Evolutionary conservation across 345 rosid genomes (phyloP), one percentile per base, ranked within the genome.

Genomic region (Cochlearia excelsa): DNA sequence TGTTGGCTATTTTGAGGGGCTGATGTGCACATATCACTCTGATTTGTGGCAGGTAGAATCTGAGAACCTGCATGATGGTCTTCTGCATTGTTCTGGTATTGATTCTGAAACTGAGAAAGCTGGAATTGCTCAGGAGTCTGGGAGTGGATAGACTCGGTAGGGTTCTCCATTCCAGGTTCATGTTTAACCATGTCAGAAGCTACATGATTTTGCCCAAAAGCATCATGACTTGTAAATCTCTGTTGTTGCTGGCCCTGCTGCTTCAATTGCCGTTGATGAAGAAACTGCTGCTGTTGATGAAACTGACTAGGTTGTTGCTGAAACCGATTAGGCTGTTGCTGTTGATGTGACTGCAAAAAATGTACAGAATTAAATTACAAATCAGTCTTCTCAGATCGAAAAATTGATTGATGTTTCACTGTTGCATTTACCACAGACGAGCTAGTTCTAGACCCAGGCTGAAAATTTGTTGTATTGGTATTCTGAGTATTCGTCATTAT

Each of bases 221-320:
- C 67, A 74, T 80, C 89, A 53, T 70, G 79, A 39, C 72, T 78
- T 57, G 76, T 56, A 59, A 75, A 44, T 58, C 71, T 80, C 68
- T 81, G 95, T 9, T 81, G 87, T 61, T 75, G 86, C 78, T 75
- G 94, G 71, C 55, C 79, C 75, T 79, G 86, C 74, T 74, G 92
- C 74, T 83, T 82, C 64, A 75, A 82, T 11, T 78, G 75, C 44
- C 75, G 78, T 49, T 72, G 76, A 10, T 72, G 72, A 49, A 66
- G 59, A 61, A 72, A 66, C 42, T 72, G 75, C 51, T 81, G 94
- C 46, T 79, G 89, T 61, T 79, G 85, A 67, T 74, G 76, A 75
- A 75, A 57, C 26, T 65, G 75, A 54, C 53, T 71, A 52, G 75
- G 56, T 47, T 82, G 90, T 60, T 82, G 75, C 63, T 78, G 91